Conservation (phyloP, 495 filamentous ascomycete species). For the Trichoderma virens region DNA sequence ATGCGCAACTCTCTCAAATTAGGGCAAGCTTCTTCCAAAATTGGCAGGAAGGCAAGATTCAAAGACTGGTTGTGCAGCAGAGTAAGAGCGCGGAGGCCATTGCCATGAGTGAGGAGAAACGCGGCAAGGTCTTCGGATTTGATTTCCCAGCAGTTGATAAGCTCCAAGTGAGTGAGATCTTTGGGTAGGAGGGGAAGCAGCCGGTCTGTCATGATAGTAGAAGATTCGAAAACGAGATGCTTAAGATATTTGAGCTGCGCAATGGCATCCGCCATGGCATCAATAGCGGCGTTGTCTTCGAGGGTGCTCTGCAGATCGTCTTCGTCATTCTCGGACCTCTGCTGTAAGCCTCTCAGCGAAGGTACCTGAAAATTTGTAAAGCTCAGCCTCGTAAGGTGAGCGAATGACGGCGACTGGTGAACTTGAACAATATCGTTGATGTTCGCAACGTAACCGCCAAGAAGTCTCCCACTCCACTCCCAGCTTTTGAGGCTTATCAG, state of each 20-base stretch:
- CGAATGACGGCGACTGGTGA: constrained; percentile 55
- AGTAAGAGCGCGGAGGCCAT: constrained; percentile 51
- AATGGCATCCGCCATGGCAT: constrained; percentile 49
- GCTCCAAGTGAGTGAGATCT: constrained; percentile 53
- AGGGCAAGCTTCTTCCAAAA: constrained; percentile 55
- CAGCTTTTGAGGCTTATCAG: constrained; percentile 51
- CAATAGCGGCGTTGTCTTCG: constrained; percentile 25
- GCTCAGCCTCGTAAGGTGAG: constrained; percentile 47
- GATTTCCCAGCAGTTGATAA: constrained; percentile 68
- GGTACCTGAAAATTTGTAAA: constrained; percentile 58
- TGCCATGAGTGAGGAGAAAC: constrained; percentile 58
- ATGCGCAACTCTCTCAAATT: constrained; percentile 60
- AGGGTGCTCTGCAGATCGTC: constrained; percentile 9
- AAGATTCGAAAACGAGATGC: constrained; percentile 60
- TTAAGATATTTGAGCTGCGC: constrained; percentile 51
- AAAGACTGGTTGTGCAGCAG: constrained; percentile 71
- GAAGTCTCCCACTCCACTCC: constrained; percentile 70
- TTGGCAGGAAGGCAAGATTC: constrained; percentile 59
- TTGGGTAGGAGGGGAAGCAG: constrained; percentile 56
- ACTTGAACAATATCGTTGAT: constrained; percentile 49
- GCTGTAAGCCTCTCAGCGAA: constrained; percentile 17
- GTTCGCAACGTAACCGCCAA: constrained; percentile 40
- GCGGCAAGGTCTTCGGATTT: constrained; percentile 46
- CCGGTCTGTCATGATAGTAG: constrained; percentile 50
- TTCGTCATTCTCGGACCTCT: not conserved